These are phyloP conservation scores for Suillus alpinus DNA, from an alignment of 768 basidiomycete species.

Conservation along the genomic window DNA sequence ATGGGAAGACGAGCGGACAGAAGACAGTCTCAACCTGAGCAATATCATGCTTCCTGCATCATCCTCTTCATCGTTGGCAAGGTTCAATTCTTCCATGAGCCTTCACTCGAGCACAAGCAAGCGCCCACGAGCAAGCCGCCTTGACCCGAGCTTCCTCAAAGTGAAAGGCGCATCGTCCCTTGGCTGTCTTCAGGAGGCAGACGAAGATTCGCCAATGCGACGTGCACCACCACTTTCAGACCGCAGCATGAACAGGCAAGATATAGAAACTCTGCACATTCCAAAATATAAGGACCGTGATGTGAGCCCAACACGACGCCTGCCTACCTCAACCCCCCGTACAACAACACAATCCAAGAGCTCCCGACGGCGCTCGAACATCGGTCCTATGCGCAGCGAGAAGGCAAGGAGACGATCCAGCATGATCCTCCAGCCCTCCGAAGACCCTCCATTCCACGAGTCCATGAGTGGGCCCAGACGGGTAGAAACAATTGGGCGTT, in stretches of 20 bases:
- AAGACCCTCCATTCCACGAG: constrained; percentile 25
- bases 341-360: constrained; percentile 36
- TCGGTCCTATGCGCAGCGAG: constrained; percentile 74
- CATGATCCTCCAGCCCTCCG: constrained; percentile 69
- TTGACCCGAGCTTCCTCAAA: constrained; percentile 68
- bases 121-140: constrained; percentile 60
- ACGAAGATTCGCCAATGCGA: constrained; percentile 49
- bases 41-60: constrained; percentile 34
- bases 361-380: constrained; percentile 62
- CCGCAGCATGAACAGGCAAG: constrained; percentile 55
- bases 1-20: constrained; percentile 88
- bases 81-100: constrained; percentile 11
- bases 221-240: constrained; percentile 52
- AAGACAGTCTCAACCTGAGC: constrained; percentile 66
- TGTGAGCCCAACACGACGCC: constrained; percentile 50
- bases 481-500: constrained; percentile 38
- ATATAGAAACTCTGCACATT: constrained; percentile 25
- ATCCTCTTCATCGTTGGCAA: constrained; percentile 37
- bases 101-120: constrained; percentile 25
- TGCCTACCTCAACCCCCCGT: constrained; percentile 44
- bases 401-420: constrained; percentile 75
- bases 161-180: constrained; percentile 48
- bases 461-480: constrained; percentile 37
- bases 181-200: constrained; percentile 68
- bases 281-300: constrained; percentile 35